Conservation (phyloP, 495 filamentous ascomycete genomes). For the Opeltia flavorubescens region DNA sequence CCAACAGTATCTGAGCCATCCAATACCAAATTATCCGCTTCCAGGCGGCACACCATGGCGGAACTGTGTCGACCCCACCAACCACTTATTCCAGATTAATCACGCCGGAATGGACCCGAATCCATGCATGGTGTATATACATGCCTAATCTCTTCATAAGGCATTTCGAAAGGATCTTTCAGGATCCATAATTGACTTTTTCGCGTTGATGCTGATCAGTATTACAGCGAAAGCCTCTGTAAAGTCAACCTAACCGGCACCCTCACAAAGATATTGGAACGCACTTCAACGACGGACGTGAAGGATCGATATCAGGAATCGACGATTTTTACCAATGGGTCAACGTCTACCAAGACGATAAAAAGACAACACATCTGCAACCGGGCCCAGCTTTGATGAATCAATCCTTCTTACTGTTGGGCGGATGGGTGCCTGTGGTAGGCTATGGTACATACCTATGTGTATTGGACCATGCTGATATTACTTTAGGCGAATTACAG, state of each 20-base stretch:
- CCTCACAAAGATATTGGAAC: not conserved
- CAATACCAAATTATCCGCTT: not conserved
- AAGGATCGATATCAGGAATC: not conserved
- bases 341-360: not conserved
- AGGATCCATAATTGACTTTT: not conserved
- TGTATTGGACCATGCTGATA: not conserved
- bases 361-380: not conserved
- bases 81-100: not conserved
- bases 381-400: not conserved
- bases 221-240: not conserved
- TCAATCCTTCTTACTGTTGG: not conserved
- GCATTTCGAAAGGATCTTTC: not conserved
- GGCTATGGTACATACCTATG: not conserved
- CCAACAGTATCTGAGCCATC: too few relatives aligned
- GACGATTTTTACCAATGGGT: constrained; percentile 1
- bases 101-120: not conserved
- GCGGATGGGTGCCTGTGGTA: constrained; percentile 1
- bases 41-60: not conserved
- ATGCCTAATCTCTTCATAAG: not conserved
- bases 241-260: not conserved
- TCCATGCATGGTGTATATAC: not conserved
- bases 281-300: not conserved
- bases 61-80: not conserved
- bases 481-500: not conserved
- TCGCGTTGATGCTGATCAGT: not conserved